Base-by-base conservation (phyloP, 1,284 basidiomycete genomes). In the Ganoderma lingzhi region DNA sequence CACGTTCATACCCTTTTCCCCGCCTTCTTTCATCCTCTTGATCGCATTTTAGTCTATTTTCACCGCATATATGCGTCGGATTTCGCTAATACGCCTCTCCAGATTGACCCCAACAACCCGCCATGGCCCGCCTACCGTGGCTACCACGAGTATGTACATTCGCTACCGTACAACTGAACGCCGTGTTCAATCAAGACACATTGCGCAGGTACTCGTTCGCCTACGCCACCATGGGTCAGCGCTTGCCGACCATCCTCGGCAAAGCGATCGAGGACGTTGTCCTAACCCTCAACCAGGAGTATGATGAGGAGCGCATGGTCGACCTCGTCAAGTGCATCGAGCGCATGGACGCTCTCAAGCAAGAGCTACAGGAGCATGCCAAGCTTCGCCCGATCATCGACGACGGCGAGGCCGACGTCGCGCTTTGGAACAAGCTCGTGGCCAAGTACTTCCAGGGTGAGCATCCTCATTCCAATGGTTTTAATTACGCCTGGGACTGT, bases 151-250 rank as follows among this genome's bases (percentile, higher is more conserved):
- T 76, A 32, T 53, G 76, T 72, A 8, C 12, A 28, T 39, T 8
- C 59, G 23, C 17, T 12, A 30, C 15, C 6, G n/a, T 28, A 42
- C 6, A 44, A 41, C 2, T n/a, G 58, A 41, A 30, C 14, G 39
- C 6, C 39, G 37, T 23, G 17, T 48, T 61, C 61, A 35, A 60
- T 12, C 41, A 23, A 39, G 14, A 32, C 15, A 67, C 94, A 6
- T 96, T 96, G 82, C 93, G 95, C 95, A 94, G 96, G 82, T 98
- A 96, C 82, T 97, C 96, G 1, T 97, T 97, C 80, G 96, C 96
- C 65, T 93, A 97, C 78, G 95, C 94, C 48, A 95, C 94, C 9
- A 98, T 98, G 96, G 95, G 95, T 72, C 92, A 94, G 62, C 93
- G 97, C 70, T 88, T 98, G 45, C 96, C 97, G 0, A 98, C 97